Evolutionary conservation across 495 filamentous ascomycete species (phyloP).

Genomic region (Aspergillus indologenus): DNA sequence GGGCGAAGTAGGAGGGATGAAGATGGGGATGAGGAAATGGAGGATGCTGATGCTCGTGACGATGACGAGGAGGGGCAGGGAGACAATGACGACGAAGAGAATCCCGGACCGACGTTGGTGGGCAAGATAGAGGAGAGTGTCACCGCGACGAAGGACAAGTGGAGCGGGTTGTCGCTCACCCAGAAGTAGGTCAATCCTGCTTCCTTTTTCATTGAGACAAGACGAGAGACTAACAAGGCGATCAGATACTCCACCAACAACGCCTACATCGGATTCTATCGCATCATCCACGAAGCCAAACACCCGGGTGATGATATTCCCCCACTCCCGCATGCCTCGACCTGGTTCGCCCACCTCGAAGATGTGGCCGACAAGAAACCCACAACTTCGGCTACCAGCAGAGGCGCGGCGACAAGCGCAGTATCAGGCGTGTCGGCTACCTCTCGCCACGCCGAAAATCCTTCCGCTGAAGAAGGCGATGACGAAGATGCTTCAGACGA

Average conservation of each 20-base stretch:
- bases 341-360: conserved; percentile 66
- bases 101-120: conserved; percentile 19
- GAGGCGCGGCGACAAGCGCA: conserved; percentile 8
- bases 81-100: conserved; percentile 27
- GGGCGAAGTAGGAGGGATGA: conserved; percentile 11
- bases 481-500: conserved; percentile 43
- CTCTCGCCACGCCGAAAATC: conserved; percentile 24
- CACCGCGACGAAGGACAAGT: conserved; percentile 25
- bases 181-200: conserved; percentile 33
- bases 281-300: conserved; percentile 71
- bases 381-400: conserved; percentile 1
- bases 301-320: conserved; percentile 60
- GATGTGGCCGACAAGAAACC: conserved; percentile 27
- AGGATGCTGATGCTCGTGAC: conserved; percentile 23
- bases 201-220: background rate
- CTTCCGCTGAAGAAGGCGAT: background rate
- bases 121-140: conserved; percentile 29
- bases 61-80: conserved; percentile 20
- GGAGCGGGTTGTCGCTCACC: conserved; percentile 35
- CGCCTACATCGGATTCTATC: conserved; percentile 74
- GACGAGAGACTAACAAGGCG: background rate
- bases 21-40: conserved; percentile 24
- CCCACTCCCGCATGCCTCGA: conserved; percentile 63
- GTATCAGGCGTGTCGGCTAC: conserved; percentile 6
- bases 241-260: conserved; percentile 69